Conservation (phyloP, 2,329 filamentous ascomycete genomes). For the Boeremia lycopersici region DNA sequence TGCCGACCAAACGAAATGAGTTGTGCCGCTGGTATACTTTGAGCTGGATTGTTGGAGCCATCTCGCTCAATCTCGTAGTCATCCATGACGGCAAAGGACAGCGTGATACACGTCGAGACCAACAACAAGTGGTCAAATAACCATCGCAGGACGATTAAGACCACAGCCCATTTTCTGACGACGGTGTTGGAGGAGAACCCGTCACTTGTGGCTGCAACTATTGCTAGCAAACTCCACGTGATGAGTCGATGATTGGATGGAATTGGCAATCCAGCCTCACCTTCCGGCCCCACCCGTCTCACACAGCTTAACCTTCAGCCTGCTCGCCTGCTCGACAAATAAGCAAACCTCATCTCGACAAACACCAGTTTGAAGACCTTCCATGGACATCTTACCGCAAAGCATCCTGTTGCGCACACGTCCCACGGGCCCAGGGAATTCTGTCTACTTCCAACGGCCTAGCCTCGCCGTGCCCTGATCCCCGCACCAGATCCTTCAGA, state of each 20-base stretch:
- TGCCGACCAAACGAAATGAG: conserved; percentile 20
- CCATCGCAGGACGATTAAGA: not conserved
- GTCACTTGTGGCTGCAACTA: conserved; percentile 2
- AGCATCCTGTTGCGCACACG: conserved; percentile 12
- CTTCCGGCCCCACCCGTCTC: conserved; percentile 16
- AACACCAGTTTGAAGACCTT: conserved; percentile 1
- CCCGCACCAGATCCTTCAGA: conserved; percentile 20
- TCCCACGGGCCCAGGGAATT: conserved; percentile 11
- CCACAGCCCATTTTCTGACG: not conserved
- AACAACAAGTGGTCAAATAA: not conserved
- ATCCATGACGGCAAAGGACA: conserved; percentile 27
- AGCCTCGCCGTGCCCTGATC: conserved; percentile 8
- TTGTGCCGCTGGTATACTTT: conserved; percentile 30
- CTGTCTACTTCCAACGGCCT: conserved; percentile 1
- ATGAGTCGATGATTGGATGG: conserved; percentile 7
- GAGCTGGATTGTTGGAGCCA: conserved; percentile 35
- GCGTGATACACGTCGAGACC: not conserved
- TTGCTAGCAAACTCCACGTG: conserved; percentile 5
- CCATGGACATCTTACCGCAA: conserved; percentile 15
- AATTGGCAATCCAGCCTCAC: conserved; percentile 15
- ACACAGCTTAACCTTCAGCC: conserved; percentile 14
- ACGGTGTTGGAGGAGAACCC: conserved; percentile 3
- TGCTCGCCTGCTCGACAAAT: conserved; percentile 9
- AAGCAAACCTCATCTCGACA: conserved; percentile 1
- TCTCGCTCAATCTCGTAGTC: conserved; percentile 36